Conservation (phyloP, 306 rosid genomes). For the Mucuna pruriens region DNA sequence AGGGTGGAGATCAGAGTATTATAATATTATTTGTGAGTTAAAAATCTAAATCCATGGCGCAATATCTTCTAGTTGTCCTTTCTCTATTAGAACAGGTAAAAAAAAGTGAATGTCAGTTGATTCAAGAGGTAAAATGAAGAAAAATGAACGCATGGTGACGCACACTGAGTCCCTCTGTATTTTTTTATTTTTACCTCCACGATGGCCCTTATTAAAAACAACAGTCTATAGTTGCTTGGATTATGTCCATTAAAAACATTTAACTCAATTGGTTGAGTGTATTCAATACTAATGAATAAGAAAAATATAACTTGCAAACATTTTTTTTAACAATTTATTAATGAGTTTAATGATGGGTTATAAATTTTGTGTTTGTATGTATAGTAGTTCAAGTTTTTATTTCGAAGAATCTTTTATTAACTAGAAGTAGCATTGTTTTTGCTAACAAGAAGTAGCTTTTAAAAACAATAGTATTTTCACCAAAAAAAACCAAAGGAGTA, state of each 20-base stretch:
- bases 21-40: background rate
- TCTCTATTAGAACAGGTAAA: slow-evolving; percentile 30
- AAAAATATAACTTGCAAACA: background rate
- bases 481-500: background rate
- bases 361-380: background rate
- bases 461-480: background rate
- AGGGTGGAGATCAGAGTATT: background rate
- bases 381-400: background rate
- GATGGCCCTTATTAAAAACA: background rate
- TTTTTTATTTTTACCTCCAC: background rate
- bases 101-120: slow-evolving; percentile 28
- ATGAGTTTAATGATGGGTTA: background rate
- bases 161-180: background rate
- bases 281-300: no score
- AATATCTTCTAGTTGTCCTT: slow-evolving; percentile 10
- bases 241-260: no score
- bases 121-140: background rate
- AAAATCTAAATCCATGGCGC: background rate
- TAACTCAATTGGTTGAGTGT: no score
- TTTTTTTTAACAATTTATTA: background rate
- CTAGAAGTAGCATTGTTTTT: background rate
- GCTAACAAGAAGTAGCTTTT: background rate
- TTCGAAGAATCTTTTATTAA: background rate
- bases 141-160: slow-evolving; percentile 7
- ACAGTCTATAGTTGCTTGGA: background rate